Percentiles rank a stretch among this genome's conserved stretches.
Conservation (phyloP, 805 yeast species). For the Yueomyces sp. region DNA sequence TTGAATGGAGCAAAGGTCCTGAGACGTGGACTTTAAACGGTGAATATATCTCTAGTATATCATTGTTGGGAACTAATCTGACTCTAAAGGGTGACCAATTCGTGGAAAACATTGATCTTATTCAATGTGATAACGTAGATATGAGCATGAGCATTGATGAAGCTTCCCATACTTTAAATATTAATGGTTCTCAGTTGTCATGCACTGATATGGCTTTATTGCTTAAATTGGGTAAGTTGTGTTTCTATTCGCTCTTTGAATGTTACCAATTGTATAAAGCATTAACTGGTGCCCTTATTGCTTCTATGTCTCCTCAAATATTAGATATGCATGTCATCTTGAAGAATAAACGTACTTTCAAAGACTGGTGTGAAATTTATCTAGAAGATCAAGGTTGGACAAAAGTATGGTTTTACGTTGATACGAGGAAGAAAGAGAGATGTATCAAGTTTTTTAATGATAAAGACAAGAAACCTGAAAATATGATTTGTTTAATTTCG, state of each 20-base stretch:
- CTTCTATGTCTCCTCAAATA: slow-evolving; percentile 13
- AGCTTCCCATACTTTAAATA: background rate
- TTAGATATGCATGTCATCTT: slow-evolving; percentile 19
- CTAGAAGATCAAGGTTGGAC: slow-evolving; percentile 20
- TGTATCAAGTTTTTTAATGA: background rate
- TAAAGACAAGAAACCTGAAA: background rate
- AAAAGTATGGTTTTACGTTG: slow-evolving; percentile 23
- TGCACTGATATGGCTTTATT: background rate
- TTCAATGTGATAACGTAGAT: background rate
- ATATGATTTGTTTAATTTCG: background rate
- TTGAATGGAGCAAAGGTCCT: slow-evolving; percentile 2
- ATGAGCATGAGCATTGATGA: background rate
- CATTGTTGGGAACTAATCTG: background rate
- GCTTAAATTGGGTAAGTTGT: slow-evolving; percentile 4
- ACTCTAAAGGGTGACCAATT: background rate
- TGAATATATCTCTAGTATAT: background rate
- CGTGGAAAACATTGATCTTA: background rate
- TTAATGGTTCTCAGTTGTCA: background rate
- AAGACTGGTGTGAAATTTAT: slow-evolving; percentile 25
- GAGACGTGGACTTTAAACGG: background rate
- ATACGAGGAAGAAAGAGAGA: slow-evolving; percentile 6
- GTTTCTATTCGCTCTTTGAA: slow-evolving; percentile 15
- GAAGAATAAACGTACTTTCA: slow-evolving; percentile 17
- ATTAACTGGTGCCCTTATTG: slow-evolving; percentile 18
- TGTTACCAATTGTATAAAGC: slow-evolving; percentile 15